These are phyloP conservation scores for Globisporangium lucens DNA, from an alignment of 352 stramenopile species.

Conservation along the genomic window DNA sequence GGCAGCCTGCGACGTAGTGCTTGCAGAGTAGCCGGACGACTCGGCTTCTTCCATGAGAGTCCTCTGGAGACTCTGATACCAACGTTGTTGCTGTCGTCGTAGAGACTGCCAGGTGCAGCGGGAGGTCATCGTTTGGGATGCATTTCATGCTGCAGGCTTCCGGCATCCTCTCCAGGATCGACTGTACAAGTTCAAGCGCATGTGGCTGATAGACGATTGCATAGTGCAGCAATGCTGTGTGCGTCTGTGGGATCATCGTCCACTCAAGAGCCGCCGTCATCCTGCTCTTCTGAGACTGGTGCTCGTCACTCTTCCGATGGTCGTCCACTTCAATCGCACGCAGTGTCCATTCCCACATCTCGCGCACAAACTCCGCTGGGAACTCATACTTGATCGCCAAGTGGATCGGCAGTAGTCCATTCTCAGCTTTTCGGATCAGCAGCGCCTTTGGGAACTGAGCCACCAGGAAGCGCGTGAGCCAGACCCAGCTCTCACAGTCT, in stretches of 20 bases:
- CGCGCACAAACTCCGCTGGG: constrained; percentile 15
- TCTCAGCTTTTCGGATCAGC: constrained; percentile 22
- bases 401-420: constrained; percentile 33
- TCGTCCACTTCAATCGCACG: constrained; percentile 4
- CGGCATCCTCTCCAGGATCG: constrained; percentile 33
- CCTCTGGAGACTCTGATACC: background rate
- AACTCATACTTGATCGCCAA: constrained; percentile 44
- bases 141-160: constrained; percentile 24
- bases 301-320: background rate
- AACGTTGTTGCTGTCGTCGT: background rate
- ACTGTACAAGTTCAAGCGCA: constrained; percentile 24
- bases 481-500: constrained; percentile 21
- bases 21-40: constrained; percentile 25
- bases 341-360: constrained; percentile 23
- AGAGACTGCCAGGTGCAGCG: constrained; percentile 45
- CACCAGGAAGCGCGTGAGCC: constrained; percentile 25
- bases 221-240: constrained; percentile 61
- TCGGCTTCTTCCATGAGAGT: background rate
- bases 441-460: constrained; percentile 21
- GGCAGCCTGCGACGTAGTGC: constrained; percentile 26
- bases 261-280: constrained; percentile 7
- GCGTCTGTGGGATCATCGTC: constrained; percentile 31
- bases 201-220: constrained; percentile 39
- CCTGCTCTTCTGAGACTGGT: background rate
- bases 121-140: constrained; percentile 32